These are phyloP conservation scores for Udeniomyces megalosporus DNA, from an alignment of 768 basidiomycete species.

Conservation along the genomic window DNA sequence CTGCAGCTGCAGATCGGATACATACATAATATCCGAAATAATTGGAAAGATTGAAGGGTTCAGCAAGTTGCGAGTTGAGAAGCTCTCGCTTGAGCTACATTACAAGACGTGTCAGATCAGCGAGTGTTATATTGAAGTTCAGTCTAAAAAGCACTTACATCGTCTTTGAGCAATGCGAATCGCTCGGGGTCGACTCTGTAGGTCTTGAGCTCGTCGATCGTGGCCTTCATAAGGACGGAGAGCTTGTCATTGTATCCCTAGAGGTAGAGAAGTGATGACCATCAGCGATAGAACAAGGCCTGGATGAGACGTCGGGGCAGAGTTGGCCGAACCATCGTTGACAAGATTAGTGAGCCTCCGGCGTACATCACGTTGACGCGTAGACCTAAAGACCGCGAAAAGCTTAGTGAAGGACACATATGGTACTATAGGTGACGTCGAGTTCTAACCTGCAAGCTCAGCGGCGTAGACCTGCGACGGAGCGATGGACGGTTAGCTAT, in stretches of 20 bases:
- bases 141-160: constrained; percentile 36
- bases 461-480: constrained; percentile 76
- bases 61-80: constrained; percentile 72
- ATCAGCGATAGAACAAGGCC: no score
- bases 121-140: not conserved
- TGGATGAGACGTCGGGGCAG: no score
- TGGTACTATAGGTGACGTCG: constrained; percentile 42
- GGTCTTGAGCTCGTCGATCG: constrained; percentile 51
- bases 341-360: constrained; percentile 49
- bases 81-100: constrained; percentile 54
- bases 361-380: constrained; percentile 29
- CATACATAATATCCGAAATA: constrained; percentile 52
- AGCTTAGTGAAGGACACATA: no score
- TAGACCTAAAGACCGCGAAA: not conserved
- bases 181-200: constrained; percentile 53
- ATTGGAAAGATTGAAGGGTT: constrained; percentile 63
- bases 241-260: constrained; percentile 76
- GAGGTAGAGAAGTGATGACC: no score
- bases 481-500: no score
- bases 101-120: not conserved
- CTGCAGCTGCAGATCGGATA: no score
- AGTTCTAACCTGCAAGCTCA: constrained; percentile 61
- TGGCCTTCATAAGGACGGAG: constrained; percentile 49
- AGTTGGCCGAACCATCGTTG: constrained; percentile 36
- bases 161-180: constrained; percentile 66